Conservation (phyloP, 768 basidiomycete species). For the Leccinum obscurum region DNA sequence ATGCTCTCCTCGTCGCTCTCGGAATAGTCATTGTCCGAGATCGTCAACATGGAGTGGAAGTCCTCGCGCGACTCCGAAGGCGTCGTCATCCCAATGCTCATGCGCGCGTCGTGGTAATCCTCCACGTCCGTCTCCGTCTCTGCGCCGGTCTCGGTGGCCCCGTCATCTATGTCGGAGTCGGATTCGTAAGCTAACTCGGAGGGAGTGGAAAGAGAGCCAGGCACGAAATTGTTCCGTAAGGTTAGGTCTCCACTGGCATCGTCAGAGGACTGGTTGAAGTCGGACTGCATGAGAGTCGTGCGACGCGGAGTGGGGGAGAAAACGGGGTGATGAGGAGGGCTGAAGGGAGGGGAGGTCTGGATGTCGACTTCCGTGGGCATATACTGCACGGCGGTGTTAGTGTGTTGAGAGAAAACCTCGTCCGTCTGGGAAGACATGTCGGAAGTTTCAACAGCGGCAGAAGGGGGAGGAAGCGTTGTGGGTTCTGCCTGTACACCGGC, state of each 20-base stretch:
- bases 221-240: slow-evolving; percentile 33
- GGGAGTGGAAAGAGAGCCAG: slow-evolving; percentile 21
- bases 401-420: slow-evolving; percentile 31
- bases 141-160: slow-evolving; percentile 59
- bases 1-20: slow-evolving; percentile 70
- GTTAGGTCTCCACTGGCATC: slow-evolving; percentile 37
- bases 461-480: slow-evolving; percentile 18
- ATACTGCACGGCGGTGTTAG: slow-evolving; percentile 54
- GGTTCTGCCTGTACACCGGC: slow-evolving; percentile 44
- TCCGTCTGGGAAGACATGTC: slow-evolving; percentile 53
- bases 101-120: slow-evolving; percentile 76
- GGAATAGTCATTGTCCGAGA: slow-evolving; percentile 67
- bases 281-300: slow-evolving; percentile 50
- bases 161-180: slow-evolving; percentile 44
- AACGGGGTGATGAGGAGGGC: slow-evolving; percentile 21
- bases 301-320: slow-evolving; percentile 35
- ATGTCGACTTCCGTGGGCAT: slow-evolving; percentile 30
- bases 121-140: slow-evolving; percentile 69
- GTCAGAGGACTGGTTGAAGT: slow-evolving; percentile 38
- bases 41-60: slow-evolving; percentile 75
- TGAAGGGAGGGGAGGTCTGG: slow-evolving; percentile 38
- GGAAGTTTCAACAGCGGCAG: slow-evolving; percentile 17
- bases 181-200: slow-evolving; percentile 41
- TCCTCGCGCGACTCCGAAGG: slow-evolving; percentile 70
- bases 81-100: slow-evolving; percentile 59